Evolutionary conservation across 1,284 basidiomycete species (phyloP).

Genomic region (Pyrrhoderma lamaoense): DNA sequence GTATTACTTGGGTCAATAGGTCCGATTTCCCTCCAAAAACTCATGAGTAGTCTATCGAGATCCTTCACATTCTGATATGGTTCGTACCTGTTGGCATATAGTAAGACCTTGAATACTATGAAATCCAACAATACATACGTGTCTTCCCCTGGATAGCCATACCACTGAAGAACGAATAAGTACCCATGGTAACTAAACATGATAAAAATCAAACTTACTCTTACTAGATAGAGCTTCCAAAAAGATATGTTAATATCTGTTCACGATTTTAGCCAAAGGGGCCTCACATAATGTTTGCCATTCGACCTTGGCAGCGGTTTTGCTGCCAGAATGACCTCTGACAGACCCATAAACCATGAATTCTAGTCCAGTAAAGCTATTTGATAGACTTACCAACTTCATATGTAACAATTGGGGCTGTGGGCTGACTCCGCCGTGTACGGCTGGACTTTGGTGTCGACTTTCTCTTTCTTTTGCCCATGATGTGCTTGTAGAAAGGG

Average conservation of each 20-base stretch:
- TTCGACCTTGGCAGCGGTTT: neutral
- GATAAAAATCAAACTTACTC: too few relatives aligned
- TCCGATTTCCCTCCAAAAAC: slow-evolving; percentile 7
- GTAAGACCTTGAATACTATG: neutral
- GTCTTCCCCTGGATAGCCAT: slow-evolving; percentile 19
- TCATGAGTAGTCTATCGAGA: slow-evolving; percentile 5
- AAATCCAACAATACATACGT: slow-evolving; percentile 7
- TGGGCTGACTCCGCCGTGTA: neutral
- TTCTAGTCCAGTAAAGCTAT: neutral
- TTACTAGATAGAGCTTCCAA: slow-evolving; percentile 3
- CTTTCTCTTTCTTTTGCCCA: slow-evolving; percentile 11
- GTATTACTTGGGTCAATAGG: neutral
- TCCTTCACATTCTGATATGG: neutral
- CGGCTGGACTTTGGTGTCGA: neutral
- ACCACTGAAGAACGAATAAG: slow-evolving; percentile 15
- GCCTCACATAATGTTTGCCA: slow-evolving; percentile 6
- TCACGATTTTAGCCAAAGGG: too few relatives aligned
- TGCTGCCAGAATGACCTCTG: slow-evolving; percentile 10
- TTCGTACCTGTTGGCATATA: slow-evolving; percentile 8
- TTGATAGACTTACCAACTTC: slow-evolving; percentile 11
- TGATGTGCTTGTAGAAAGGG: neutral
- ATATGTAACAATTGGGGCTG: slow-evolving; percentile 1
- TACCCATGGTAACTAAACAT: too few relatives aligned
- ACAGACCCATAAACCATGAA: neutral
- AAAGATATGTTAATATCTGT: too few relatives aligned